Conservation (phyloP, 176 grass and related monocot genomes). For the sorghum (Sorghum bicolor) region Sorghum_bicolor_NCBIv3 NC_012876.2:1433501-1434000, state of each 20-base stretch:
- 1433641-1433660: background rate
- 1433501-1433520: background rate
- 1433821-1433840: slow-evolving; percentile 48
- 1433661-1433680: background rate
- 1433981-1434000: slow-evolving; percentile 86
- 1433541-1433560: background rate
- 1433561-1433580: background rate
- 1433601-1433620: background rate
- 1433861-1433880: background rate
- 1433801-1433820: slow-evolving; percentile 51
- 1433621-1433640: background rate
- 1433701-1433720: background rate
- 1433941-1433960: slow-evolving; percentile 75
- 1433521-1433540: background rate
- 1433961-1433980: slow-evolving; percentile 98
- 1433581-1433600: background rate
- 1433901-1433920: slow-evolving; percentile 74
- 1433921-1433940: slow-evolving; percentile 76
- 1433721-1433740: background rate
- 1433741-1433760: background rate
- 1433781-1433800: slow-evolving; percentile 63
- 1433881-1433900: slow-evolving; percentile 53
- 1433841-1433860: background rate
- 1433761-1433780: background rate
- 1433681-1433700: background rate